phyloP scores from a whole-genome alignment of 768 basidiomycete species.

The Imleria badia region DNA sequence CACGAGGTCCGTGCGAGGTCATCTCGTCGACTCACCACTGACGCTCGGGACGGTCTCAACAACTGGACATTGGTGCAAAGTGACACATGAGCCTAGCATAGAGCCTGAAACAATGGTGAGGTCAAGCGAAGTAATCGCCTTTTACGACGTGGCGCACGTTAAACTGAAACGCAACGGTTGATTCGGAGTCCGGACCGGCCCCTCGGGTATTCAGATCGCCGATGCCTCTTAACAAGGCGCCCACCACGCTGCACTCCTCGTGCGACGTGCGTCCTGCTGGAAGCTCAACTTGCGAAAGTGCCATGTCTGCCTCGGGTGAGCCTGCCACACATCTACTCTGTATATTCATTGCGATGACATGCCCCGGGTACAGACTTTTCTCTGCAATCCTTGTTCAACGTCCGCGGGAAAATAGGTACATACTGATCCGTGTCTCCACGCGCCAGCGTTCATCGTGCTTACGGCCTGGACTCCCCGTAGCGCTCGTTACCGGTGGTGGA shows the following conservation, averaged over 20 bases:
- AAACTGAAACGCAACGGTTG: neutral
- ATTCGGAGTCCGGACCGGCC: no score
- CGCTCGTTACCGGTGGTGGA: constrained; percentile 80
- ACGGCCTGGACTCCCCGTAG: constrained; percentile 33
- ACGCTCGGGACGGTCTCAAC: neutral
- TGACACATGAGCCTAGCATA: neutral
- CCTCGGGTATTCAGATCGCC: constrained; percentile 3
- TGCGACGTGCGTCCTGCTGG: neutral
- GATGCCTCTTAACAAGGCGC: neutral
- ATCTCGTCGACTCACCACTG: neutral
- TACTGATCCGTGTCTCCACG: constrained; percentile 9
- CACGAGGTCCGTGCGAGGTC: neutral
- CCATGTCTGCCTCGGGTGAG: constrained; percentile 20
- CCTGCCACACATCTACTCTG: neutral
- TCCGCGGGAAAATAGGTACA: constrained; percentile 67
- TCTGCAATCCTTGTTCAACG: constrained; percentile 56
- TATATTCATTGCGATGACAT: neutral
- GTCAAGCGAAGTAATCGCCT: no score
- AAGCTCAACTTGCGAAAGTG: neutral
- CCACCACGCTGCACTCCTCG: neutral
- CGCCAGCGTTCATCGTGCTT: neutral
- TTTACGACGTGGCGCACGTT: neutral
- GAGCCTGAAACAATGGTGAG: no score
- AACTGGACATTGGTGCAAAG: neutral
- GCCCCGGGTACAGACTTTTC: constrained; percentile 43